Conservation (phyloP, 2,329 filamentous ascomycete genomes). For the Graphium sp. region DNA sequence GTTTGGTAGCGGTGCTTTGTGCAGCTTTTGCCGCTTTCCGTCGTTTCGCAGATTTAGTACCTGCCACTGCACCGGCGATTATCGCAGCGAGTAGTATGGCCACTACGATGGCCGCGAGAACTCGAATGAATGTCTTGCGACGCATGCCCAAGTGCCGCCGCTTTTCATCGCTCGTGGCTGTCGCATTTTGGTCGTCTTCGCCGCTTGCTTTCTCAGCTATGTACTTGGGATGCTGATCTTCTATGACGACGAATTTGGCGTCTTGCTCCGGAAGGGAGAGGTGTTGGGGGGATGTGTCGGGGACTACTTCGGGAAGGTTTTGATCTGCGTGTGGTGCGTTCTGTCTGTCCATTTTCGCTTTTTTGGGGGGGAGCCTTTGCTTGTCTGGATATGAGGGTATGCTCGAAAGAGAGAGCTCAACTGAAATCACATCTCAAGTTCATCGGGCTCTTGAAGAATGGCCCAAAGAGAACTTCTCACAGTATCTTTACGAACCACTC, state of each 20-base stretch:
- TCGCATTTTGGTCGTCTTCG: neutral
- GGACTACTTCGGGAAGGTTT: slow-evolving; percentile 6
- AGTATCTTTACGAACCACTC: no score
- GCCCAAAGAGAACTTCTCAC: no score
- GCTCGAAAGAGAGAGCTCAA: no score
- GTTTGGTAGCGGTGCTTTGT: neutral
- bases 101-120: slow-evolving; percentile 5
- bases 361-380: no score
- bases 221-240: slow-evolving; percentile 1
- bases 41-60: slow-evolving; percentile 4
- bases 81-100: slow-evolving; percentile 7
- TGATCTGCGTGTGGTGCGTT: no score
- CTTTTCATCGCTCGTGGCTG: neutral
- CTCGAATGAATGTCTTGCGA: slow-evolving; percentile 6
- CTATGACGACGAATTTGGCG: slow-evolving; percentile 2
- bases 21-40: neutral
- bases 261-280: slow-evolving; percentile 1
- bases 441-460: no score
- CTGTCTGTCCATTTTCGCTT: no score
- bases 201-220: neutral
- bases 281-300: slow-evolving; percentile 4
- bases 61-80: slow-evolving; percentile 7
- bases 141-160: slow-evolving; percentile 5
- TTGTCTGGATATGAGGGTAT: no score
- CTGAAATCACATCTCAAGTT: no score